Evolutionary conservation across 2,329 filamentous ascomycete genomes (phyloP).

Genomic region (Clonostachys sp.): DNA sequence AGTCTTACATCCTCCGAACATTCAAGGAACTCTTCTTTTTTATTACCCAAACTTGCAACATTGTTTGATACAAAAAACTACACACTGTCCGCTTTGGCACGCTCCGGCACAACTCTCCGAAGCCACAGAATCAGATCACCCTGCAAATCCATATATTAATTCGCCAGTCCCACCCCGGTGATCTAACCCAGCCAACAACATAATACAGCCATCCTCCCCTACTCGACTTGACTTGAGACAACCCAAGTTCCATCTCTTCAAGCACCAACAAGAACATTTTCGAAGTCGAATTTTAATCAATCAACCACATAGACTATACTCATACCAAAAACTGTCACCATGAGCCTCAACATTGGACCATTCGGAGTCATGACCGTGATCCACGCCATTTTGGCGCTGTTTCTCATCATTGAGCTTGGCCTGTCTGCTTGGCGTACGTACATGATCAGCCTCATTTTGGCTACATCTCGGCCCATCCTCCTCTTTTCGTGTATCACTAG

Average conservation of each 20-base stretch:
- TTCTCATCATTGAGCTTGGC: constrained; percentile 72
- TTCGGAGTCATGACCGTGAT: constrained; percentile 55
- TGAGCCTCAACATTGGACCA: constrained; percentile 1
- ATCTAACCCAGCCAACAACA: not conserved
- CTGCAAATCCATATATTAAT: not conserved
- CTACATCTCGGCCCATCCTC: constrained; percentile 2
- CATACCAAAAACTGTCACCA: not conserved
- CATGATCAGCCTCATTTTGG: not conserved
- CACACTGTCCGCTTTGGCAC: no score
- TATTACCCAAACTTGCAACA: no score
- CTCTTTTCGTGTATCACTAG: not conserved
- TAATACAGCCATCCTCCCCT: no score
- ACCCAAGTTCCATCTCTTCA: no score
- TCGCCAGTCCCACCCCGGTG: not conserved
- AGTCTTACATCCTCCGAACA: no score
- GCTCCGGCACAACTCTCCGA: no score
- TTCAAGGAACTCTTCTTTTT: no score
- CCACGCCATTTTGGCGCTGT: constrained; percentile 61
- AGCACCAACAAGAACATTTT: not conserved
- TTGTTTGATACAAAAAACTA: no score
- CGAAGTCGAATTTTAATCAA: not conserved
- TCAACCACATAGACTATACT: not conserved
- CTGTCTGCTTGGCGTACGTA: constrained; percentile 66
- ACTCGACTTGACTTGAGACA: no score
- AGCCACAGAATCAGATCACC: no score